phyloP scores from a whole-genome alignment of 306 rosid species.

The Acacia melanoxylon region DNA sequence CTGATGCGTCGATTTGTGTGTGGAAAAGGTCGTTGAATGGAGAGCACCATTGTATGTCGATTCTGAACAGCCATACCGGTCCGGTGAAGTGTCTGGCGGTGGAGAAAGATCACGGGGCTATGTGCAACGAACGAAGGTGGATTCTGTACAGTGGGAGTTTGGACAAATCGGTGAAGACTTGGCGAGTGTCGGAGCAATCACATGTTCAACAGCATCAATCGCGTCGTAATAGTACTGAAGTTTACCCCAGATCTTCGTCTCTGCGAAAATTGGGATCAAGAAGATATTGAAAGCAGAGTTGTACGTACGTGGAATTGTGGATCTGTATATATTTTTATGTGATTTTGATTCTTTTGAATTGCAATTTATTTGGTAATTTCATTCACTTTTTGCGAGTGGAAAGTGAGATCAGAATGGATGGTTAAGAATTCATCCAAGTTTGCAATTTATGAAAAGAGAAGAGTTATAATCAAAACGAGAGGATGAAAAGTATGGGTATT shows the following conservation, averaged over 20 bases:
- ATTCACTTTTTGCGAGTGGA: neutral
- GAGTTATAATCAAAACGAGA: neutral
- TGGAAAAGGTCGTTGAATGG: constrained; percentile 56
- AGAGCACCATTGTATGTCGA: constrained; percentile 55
- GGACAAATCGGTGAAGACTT: constrained; percentile 90
- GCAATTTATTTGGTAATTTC: neutral
- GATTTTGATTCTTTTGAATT: neutral
- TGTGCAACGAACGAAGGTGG: constrained; percentile 49
- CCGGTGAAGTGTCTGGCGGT: constrained; percentile 87
- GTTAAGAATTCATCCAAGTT: neutral
- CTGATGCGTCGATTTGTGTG: constrained; percentile 83
- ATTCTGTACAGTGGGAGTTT: constrained; percentile 87
- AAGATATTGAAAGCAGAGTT: constrained; percentile 23
- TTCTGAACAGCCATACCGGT: constrained; percentile 69
- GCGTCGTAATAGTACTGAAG: neutral
- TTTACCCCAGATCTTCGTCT: constrained; percentile 40
- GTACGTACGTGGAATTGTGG: neutral
- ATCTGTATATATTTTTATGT: neutral
- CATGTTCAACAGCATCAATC: constrained; percentile 13
- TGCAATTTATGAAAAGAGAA: neutral
- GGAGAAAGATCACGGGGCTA: constrained; percentile 49
- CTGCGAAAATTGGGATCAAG: constrained; percentile 46
- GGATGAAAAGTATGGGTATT: neutral
- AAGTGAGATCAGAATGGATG: neutral
- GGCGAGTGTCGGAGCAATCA: constrained; percentile 66